Evolutionary conservation across 73 alveolate species (phyloP).

Genomic region (Paramecium tetraurelia): DNA sequence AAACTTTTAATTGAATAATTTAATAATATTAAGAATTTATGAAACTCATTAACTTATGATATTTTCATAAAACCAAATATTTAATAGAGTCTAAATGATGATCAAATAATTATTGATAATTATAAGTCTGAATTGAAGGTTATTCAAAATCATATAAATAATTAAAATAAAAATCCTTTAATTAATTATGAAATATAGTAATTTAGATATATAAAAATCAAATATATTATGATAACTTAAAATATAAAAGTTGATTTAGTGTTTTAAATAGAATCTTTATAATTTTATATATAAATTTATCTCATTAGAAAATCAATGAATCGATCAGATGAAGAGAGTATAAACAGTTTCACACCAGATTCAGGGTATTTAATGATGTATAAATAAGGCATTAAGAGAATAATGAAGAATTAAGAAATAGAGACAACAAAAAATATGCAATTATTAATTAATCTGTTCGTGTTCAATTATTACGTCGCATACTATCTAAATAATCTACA

Average conservation of each 20-base stretch:
- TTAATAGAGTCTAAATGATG: too few relatives aligned
- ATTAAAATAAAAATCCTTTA: neutral
- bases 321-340: neutral
- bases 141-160: neutral
- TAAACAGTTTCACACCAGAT: neutral
- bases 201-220: too few relatives aligned
- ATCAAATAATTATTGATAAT: too few relatives aligned
- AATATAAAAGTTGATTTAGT: neutral
- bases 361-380: neutral
- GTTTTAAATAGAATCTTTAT: neutral
- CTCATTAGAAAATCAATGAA: neutral
- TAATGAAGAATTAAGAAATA: neutral
- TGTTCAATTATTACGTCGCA: neutral
- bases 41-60: too few relatives aligned
- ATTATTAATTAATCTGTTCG: neutral
- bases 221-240: neutral
- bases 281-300: neutral
- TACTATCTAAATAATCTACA: conserved; percentile 42
- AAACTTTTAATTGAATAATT: too few relatives aligned
- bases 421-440: conserved; percentile 6
- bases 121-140: neutral
- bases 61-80: too few relatives aligned
- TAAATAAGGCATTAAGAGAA: neutral
- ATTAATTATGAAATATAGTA: neutral
- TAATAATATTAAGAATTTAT: too few relatives aligned